Evolutionary conservation across 371 early-diverging fungal genomes (phyloP), one percentile per base, ranked within the genome.

Genomic region (Cladochytrium tenue): DNA sequence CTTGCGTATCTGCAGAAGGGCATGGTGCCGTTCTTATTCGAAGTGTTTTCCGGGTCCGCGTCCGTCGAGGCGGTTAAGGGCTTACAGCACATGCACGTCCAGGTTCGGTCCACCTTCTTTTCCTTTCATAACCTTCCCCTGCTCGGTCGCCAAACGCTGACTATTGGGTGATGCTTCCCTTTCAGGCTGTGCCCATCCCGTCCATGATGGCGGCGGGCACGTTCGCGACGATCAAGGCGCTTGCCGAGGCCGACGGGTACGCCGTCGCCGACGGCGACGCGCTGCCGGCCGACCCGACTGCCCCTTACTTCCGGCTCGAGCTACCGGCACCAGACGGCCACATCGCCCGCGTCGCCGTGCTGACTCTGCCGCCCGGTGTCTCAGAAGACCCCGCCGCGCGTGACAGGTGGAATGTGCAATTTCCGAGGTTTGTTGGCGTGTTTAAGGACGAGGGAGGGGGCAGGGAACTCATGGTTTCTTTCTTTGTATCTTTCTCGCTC

Each of bases 1-100:
- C 23, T 17, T 0, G 56, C 88, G 51, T 90, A 68, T 73, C 70
- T 73, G 28, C 65, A 78, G 32, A 74, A 84, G 61, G 85, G 78
- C 13, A 80, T 84, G 3, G 82, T 80, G 28, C 74, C 88, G 75
- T 85, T 92, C 1, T 72, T 80, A n/a, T 91, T 88, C 77, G 92
- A 94, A 69, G 72, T 90, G 34, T 90, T 73, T 78, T 80, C 43
- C 20, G 78, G 70, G 32, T 72, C 64, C 64, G 79, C 53, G 10
- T 53, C 34, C 1, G 60, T 30, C 20, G 66, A 69, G 5, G 53
- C 61, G 7, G 55, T 58, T 2, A 64, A 64, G 13, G 10, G 67
- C 51, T 32, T 77, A 63, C 75, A 76, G 60, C 82, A 74, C 59
- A 76, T 81, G 72, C 84, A 87, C 32, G 62, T 89, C 0, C 94